Evolutionary conservation across 257 asterid genomes (phyloP), one percentile per base, ranked within the genome.

Genomic region (Asclepias syriaca): DNA sequence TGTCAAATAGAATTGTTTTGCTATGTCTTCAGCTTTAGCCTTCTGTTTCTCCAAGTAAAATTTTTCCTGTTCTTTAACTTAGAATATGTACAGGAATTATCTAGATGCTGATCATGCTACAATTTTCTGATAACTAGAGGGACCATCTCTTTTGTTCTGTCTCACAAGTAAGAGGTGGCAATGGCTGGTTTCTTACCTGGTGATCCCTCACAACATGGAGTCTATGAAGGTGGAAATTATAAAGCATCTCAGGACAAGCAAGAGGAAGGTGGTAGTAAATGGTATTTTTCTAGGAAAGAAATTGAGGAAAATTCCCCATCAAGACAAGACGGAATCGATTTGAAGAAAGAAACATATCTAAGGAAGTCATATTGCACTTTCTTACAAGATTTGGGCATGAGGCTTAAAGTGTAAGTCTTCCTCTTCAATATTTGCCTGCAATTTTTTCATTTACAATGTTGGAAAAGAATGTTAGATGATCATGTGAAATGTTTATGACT

Each of bases 251-350:
- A 79, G 74, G 96, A 93, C 24, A 81, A 57, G 3, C 77, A 82
- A 73, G 93, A 87, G 73, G 98, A 86, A 74, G 79, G 81, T 80
- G 95, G 89, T 64, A 89, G 87, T 12, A 77, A 85, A 51, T 87
- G 97, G 98, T 93, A 89, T 75, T 82, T 90, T 66, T 85, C 89
- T 55, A 81, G 98, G 83, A 88, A 83, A 83, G 98, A 92, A 83
- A 87, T 92, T 49, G 98, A 92, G 79, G 98, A 92, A 75, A 82
- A 87, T 74, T 92, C 98, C 55, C 93, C 98, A 49, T 92, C 97
- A 40, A 85, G 98, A 79, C 79, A 55, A 65, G 94, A 87, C 77
- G 95, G 97, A 60, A 85, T 92, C 68, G 96, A 88, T 84, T 82
- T 90, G 81, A 90, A 88, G 89, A 92, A 88, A 82, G 98, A 92